These are phyloP conservation scores for Jackrogersella multiformis DNA, from an alignment of 495 filamentous ascomycete genomes.

Conservation along the genomic window DNA sequence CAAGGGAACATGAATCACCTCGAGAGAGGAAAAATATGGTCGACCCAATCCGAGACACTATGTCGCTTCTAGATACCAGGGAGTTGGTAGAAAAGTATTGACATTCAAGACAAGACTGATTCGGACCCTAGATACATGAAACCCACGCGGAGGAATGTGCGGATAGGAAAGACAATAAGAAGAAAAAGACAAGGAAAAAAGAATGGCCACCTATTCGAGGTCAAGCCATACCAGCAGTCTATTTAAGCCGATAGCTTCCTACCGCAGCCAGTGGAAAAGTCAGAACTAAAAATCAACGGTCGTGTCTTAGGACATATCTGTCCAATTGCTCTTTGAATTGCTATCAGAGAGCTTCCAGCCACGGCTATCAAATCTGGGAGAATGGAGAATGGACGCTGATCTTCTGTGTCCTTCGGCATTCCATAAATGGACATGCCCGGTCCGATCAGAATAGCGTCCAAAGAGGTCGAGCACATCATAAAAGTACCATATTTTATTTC, in stretches of 20 bases:
- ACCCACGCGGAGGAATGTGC: constrained; percentile 20
- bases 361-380: neutral
- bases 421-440: too few species aligned
- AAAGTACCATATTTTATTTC: too few species aligned
- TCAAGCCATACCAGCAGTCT: neutral
- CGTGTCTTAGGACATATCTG: constrained; percentile 17
- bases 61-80: neutral
- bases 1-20: neutral
- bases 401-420: neutral
- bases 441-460: too few species aligned
- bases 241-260: neutral
- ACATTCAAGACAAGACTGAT: neutral
- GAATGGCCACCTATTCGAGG: neutral
- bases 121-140: constrained; percentile 15
- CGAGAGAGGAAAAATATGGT: neutral
- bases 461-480: too few species aligned
- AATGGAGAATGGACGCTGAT: neutral
- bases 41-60: constrained; percentile 24
- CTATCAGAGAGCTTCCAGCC: neutral
- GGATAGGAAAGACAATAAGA: neutral
- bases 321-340: neutral
- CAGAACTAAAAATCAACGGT: neutral
- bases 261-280: constrained; percentile 18
- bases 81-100: neutral
- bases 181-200: neutral